A percentile compares a stretch with the other conserved stretches of the same genome.
These are phyloP conservation scores for Gryganskiella cystojenkinii DNA, from an alignment of 192 early-diverging fungal species.

Conservation along the genomic window DNA sequence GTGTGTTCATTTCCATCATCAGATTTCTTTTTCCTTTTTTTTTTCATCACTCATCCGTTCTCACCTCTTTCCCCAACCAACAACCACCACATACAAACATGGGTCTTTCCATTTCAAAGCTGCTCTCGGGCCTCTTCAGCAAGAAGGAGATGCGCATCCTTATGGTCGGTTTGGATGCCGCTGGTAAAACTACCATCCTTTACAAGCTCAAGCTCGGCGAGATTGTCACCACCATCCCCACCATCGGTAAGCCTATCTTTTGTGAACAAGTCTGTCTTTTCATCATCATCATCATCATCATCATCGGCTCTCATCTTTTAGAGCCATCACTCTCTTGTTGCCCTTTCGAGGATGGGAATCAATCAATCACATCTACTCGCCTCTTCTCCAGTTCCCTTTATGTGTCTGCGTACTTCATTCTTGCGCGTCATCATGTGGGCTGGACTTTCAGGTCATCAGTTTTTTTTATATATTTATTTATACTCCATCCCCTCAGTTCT, in stretches of 20 bases:
- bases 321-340: background rate
- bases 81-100: slow-evolving; percentile 53
- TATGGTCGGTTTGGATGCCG: slow-evolving; percentile 95
- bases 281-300: background rate
- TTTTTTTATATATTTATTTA: background rate
- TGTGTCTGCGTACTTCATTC: too few relatives aligned
- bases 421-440: too few relatives aligned
- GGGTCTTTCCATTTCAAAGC: slow-evolving; percentile 89
- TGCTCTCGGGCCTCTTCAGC: slow-evolving; percentile 84
- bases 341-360: too few relatives aligned
- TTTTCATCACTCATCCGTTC: slow-evolving; percentile 8
- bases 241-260: slow-evolving; percentile 81
- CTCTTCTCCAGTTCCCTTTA: too few relatives aligned
- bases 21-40: slow-evolving; percentile 18
- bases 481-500: background rate
- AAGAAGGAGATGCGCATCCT: slow-evolving; percentile 98
- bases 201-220: slow-evolving; percentile 99
- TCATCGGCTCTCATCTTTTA: background rate
- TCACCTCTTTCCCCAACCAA: too few relatives aligned
- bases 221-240: slow-evolving; percentile 99
- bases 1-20: background rate
- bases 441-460: background rate
- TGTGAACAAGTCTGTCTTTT: background rate
- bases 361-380: too few relatives aligned
- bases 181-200: slow-evolving; percentile 98